These are phyloP conservation scores for Solanum tarijense DNA, from an alignment of 257 asterid genomes.

Conservation along the genomic window DNA sequence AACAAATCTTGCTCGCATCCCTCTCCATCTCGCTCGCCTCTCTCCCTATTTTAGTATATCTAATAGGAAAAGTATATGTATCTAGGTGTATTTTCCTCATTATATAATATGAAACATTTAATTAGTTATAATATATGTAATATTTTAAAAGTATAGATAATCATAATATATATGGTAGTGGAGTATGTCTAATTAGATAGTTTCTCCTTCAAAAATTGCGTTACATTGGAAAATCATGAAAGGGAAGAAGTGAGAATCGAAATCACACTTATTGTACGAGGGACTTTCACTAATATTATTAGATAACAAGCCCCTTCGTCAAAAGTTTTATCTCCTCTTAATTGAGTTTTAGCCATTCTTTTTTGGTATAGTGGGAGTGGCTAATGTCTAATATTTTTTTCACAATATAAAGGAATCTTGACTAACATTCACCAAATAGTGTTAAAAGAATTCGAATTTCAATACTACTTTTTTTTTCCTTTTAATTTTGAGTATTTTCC, in stretches of 20 bases:
- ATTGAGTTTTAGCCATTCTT: neutral
- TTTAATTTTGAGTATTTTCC: neutral
- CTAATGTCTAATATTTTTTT: neutral
- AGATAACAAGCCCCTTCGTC: rapidly evolving
- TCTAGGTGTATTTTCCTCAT: no score
- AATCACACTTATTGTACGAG: neutral
- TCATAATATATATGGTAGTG: no score
- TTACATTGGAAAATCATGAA: neutral
- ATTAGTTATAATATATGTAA: no score
- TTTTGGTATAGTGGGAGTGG: neutral
- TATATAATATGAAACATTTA: no score
- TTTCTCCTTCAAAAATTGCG: neutral
- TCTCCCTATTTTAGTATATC: neutral
- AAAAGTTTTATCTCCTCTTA: neutral
- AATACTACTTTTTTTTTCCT: neutral
- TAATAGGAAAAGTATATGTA: no score
- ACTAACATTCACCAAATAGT: neutral
- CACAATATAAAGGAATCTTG: neutral
- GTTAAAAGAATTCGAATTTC: neutral
- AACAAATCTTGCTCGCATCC: no score
- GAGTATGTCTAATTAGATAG: no score
- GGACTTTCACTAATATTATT: neutral
- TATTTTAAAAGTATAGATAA: no score
- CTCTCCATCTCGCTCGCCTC: neutral
- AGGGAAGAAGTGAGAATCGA: rapidly evolving